Base-by-base conservation (phyloP, 352 stramenopile species). In the Halophytophthora batemanensis region DNA sequence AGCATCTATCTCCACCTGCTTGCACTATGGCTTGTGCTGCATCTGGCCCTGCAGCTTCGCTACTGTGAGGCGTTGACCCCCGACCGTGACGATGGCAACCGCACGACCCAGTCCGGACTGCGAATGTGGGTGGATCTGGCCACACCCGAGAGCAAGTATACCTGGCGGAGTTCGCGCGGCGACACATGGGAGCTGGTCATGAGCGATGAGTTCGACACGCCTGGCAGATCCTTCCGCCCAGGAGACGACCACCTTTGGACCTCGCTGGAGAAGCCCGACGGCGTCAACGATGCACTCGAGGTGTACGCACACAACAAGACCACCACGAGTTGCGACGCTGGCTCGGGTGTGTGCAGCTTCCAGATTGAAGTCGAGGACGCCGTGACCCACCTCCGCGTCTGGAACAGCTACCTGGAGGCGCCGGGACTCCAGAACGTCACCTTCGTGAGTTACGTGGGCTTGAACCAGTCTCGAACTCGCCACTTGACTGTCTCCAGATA, bases 181-280 rank as follows among this genome's bases (percentile, higher is more conserved):
- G 73, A 96, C 47, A 69, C 61, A 28, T 90, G 77, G 73, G 43
- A 86, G n/a, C 56, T 96, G 0, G 80, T 96, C 13, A 98, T 97
- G 86, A 97, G 87, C 40, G 95, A 98, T 68, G 95, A 98, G 60
- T 98, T 98, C 59, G 85, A 98, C 58, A 69, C 65, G 45, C 74
- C 87, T 2, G 77, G 71, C 23, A 66, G 93, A 13, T 78, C 50
- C 8, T 98, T 98, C 68, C 51, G 63, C 35, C 87, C 97, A 50
- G 93, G 91, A 33, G 55, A 77, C 7, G 93, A 98, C 68, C 87
- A 93, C 14, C 64, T 86, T 29, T 98, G 91, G 91, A 97, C 89
- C 12, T 89, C 91, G 1, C 80, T 96, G 49, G 74, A 98, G 49
- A 97, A 97, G 55, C 96, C 96, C 37, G 90, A 98, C 58, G 88